These are phyloP conservation scores for Digitaria exilis DNA, from an alignment of 202 grass and related monocot species.

Conservation along the genomic window DNA sequence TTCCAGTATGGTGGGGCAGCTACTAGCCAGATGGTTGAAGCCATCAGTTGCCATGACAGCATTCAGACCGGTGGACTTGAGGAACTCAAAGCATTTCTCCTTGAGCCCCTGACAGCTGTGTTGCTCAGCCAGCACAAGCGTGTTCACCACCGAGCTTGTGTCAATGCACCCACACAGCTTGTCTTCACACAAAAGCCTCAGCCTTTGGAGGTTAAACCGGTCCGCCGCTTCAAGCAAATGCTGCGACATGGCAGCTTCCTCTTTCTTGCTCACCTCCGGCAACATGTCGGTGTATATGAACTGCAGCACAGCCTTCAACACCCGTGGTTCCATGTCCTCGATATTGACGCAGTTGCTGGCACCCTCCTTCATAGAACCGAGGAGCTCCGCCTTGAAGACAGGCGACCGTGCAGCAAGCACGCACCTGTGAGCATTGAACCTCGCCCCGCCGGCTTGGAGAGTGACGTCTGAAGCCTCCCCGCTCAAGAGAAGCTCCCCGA, in stretches of 20 bases:
- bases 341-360: neutral
- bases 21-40: neutral
- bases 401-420: neutral
- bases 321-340: neutral
- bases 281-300: conserved; percentile 18
- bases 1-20: neutral
- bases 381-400: conserved; percentile 7
- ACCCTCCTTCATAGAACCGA: neutral
- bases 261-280: neutral
- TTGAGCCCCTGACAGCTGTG: conserved; percentile 1
- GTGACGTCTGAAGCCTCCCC: neutral
- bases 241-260: neutral
- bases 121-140: neutral
- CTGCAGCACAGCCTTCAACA: neutral
- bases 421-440: neutral
- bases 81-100: neutral
- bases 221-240: conserved; percentile 9
- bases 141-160: neutral
- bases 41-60: neutral
- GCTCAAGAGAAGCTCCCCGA: neutral
- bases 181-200: neutral
- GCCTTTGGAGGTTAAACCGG: neutral
- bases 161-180: neutral
- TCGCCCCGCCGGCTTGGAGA: neutral
- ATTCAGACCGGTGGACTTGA: neutral